Base-by-base conservation (phyloP, 1,284 basidiomycete species). In the Abortiporus biennis region DNA sequence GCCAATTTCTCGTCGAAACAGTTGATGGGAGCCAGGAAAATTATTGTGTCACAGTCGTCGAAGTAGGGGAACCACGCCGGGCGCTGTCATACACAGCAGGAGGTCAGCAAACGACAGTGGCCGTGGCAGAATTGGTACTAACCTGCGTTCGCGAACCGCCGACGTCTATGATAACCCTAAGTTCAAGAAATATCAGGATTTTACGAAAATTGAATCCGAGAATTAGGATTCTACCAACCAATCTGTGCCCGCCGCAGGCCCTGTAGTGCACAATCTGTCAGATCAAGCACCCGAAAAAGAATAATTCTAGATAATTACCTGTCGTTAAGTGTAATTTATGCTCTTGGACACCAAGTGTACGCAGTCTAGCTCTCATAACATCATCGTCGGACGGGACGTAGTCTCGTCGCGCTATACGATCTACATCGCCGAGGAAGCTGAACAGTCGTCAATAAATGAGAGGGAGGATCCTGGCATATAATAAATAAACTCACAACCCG, bases 271-370 rank as follows among this genome's bases (percentile, higher is more conserved):
- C 36, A 39, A 47, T 29, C n/a, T 8, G n/a, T 9, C 27, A n/a
- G 8, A 8, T 29, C 27, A 29, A 9, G 8, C 27, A 31, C n/a
- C 9, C 15, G 33, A 37, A 43, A 44, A 27, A 5, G 38, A 21
- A 29, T 12, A 6, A n/a, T n/a, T n/a, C n/a, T n/a, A 30, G 6
- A 21, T 1, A 59, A 69, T 6, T 44, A 82, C 83, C 79, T 53
- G 79, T 74, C 44, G 82, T 78, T 50, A 86, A 77, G 38, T 70
- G 64, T 48, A 85, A 79, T 32, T 65, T 65, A 53, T 87, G 79
- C 54, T 87, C 84, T 58, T 87, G 84, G 8, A 87, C 76, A 29
- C 84, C 85, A 11, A 85, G 63, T 0, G 84, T 87, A 13, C 75
- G 69, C 42, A 85, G 63, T 38, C 83, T 65, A 2, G 82, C 80